Evolutionary conservation across 2,329 filamentous ascomycete genomes (phyloP), one percentile per base, ranked within the genome.

Genomic region (Hymenotorrendiella dingleyae): DNA sequence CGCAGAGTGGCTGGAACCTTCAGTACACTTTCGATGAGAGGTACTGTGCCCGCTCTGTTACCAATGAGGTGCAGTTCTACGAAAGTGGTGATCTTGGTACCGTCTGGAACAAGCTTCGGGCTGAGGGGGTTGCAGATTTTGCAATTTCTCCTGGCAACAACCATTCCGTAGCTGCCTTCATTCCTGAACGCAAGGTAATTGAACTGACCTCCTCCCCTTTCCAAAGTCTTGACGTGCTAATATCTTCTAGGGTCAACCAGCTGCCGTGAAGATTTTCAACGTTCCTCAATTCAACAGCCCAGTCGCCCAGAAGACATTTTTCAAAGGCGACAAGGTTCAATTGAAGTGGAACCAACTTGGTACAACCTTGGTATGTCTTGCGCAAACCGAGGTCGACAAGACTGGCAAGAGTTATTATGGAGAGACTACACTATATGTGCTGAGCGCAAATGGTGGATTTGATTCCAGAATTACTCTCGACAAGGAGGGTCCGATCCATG

Each of bases 381-480:
- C 93, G 43, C 90, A 97, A 71, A 98, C 93, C 23, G 93, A 98
- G 50, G 93, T 97, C 41, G 93, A 98, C 69, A 94, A 93, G 71
- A 89, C 89, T 45, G 94, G 94, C 67, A 97, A 97, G 80, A 96
- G 88, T 68, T 98, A 98, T 71, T 98, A 98, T 58, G 93, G 93
- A 62, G 93, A 98, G 71, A 97, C 93, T 8, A 97, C 87, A 52
- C 81, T 98, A 62, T 97, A 97, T 69, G 77, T 98, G 55, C 77
- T 98, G 50, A 95, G 87, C 65, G 85, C 89, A 51, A 94, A 85
- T 60, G 91, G 90, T 50, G 81, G 83, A 36, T 94, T 97, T 59
- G 93, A 98, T 66, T 93, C 91, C 45, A 82, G 93, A 56, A 83
- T 98, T 54, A 79, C 85, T 50, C 74, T 96, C 38, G 93, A 98